Percentiles rank a stretch among this genome's conserved stretches.
These are phyloP conservation scores for Trichoderma sp. DNA, from an alignment of 2,329 filamentous ascomycete genomes.

Conservation along the genomic window DNA sequence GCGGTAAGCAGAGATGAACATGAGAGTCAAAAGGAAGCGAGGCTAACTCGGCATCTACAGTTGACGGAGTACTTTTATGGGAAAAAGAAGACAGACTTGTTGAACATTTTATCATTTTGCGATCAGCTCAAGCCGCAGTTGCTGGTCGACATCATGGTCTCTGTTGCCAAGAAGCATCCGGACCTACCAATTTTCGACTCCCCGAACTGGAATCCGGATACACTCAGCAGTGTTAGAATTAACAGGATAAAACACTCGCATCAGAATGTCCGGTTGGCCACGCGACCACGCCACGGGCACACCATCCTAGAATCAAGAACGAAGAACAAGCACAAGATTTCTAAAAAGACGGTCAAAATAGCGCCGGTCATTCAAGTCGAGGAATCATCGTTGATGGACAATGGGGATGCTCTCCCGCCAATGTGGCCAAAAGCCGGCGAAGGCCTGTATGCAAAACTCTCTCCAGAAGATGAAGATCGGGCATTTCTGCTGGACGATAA, in stretches of 20 bases:
- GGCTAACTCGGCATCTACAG: constrained; percentile 30
- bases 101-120: constrained; percentile 45
- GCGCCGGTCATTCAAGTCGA: constrained; percentile 33
- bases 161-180: constrained; percentile 46
- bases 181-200: constrained; percentile 47
- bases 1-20: constrained; percentile 35
- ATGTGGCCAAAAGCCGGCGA: constrained; percentile 45
- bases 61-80: constrained; percentile 44
- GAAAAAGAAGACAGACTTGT: constrained; percentile 42
- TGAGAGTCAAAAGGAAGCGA: background rate
- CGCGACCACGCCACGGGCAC: constrained; percentile 36
- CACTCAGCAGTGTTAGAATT: constrained; percentile 12
- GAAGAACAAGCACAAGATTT: constrained; percentile 37
- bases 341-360: constrained; percentile 39
- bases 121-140: constrained; percentile 46
- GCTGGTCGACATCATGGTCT: constrained; percentile 45
- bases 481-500: constrained; percentile 42
- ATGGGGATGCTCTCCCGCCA: constrained; percentile 40
- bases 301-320: constrained; percentile 33
- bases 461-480: constrained; percentile 43
- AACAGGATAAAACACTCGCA: constrained; percentile 18
- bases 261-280: constrained; percentile 16
- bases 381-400: constrained; percentile 35
- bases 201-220: constrained; percentile 43
- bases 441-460: constrained; percentile 44